phyloP scores from a whole-genome alignment of 1,284 basidiomycete genomes.

The Sanghuangporus baumii region DNA sequence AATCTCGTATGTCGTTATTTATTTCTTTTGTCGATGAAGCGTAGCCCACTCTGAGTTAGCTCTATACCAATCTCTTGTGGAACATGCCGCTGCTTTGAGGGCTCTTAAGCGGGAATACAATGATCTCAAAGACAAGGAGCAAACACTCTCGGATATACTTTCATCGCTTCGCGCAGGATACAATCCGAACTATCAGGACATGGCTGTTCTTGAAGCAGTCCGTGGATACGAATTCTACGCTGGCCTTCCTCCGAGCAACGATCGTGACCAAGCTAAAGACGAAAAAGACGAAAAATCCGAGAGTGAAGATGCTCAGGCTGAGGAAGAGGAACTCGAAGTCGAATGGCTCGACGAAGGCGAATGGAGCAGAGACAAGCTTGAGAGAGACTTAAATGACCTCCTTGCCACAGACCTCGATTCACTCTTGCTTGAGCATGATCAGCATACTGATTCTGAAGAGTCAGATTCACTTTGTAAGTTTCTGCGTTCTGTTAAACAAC shows the following conservation, averaged over 20 bases:
- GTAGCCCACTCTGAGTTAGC: constrained; percentile 45
- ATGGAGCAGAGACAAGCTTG: constrained; percentile 50
- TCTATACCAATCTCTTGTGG: constrained; percentile 71
- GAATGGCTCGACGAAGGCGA: constrained; percentile 43
- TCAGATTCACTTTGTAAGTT: constrained; percentile 52
- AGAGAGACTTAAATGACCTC: constrained; percentile 60
- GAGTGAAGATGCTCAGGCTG: constrained; percentile 24
- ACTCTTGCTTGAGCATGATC: constrained; percentile 71
- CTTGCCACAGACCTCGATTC: constrained; percentile 69
- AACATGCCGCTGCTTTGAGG: constrained; percentile 71
- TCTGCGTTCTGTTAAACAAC: constrained; percentile 2
- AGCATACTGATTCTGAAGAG: constrained; percentile 43
- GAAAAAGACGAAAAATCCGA: constrained; percentile 31
- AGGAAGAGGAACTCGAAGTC: constrained; percentile 26
- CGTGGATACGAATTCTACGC: constrained; percentile 88
- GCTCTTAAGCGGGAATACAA: constrained; percentile 70
- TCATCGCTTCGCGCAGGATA: constrained; percentile 79
- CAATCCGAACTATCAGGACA: constrained; percentile 99
- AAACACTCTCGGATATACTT: constrained; percentile 80
- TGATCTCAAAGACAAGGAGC: constrained; percentile 69
- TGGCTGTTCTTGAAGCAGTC: constrained; percentile 96
- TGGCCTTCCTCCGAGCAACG: constrained; percentile 64
- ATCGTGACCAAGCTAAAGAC: constrained; percentile 34
- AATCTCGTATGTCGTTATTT: constrained; percentile 61
- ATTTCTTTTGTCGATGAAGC: background rate